Evolutionary conservation across 108 stramenopile species (phyloP).

Genomic region (Aurantiochytrium sp.): DNA sequence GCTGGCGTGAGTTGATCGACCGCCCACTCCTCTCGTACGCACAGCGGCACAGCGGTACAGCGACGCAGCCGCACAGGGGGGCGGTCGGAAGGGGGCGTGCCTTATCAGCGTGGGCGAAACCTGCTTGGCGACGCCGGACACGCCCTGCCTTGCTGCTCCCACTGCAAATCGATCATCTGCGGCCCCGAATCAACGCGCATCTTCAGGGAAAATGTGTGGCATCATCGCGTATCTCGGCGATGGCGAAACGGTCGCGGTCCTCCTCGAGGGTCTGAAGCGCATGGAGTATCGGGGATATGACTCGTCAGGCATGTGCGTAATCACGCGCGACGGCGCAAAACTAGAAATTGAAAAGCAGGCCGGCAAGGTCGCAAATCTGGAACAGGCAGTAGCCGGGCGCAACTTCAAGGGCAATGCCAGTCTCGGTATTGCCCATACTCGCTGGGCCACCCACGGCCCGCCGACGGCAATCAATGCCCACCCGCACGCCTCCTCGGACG

Average conservation of each 20-base stretch:
- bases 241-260: slow-evolving; percentile 26
- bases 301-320: slow-evolving; percentile 88
- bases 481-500: slow-evolving; percentile 84
- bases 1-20: too few relatives aligned
- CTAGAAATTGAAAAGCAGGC: slow-evolving; percentile 81
- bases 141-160: too few relatives aligned
- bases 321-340: slow-evolving; percentile 33
- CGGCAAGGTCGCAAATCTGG: slow-evolving; percentile 76
- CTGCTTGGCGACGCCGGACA: too few relatives aligned
- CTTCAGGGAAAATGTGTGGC: neutral
- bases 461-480: slow-evolving; percentile 97
- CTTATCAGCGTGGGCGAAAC: too few relatives aligned
- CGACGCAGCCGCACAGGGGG: too few relatives aligned
- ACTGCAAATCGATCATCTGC: too few relatives aligned
- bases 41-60: too few relatives aligned
- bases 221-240: slow-evolving; percentile 18
- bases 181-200: too few relatives aligned
- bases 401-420: slow-evolving; percentile 44
- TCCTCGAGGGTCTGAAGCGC: slow-evolving; percentile 85
- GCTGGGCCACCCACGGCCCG: slow-evolving; percentile 98
- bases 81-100: too few relatives aligned
- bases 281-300: slow-evolving; percentile 98
- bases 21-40: too few relatives aligned
- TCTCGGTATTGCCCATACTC: slow-evolving; percentile 94
- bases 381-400: slow-evolving; percentile 69